These are phyloP conservation scores for Arthroderma sp. DNA, from an alignment of 2,329 filamentous ascomycete genomes.

Conservation along the genomic window DNA sequence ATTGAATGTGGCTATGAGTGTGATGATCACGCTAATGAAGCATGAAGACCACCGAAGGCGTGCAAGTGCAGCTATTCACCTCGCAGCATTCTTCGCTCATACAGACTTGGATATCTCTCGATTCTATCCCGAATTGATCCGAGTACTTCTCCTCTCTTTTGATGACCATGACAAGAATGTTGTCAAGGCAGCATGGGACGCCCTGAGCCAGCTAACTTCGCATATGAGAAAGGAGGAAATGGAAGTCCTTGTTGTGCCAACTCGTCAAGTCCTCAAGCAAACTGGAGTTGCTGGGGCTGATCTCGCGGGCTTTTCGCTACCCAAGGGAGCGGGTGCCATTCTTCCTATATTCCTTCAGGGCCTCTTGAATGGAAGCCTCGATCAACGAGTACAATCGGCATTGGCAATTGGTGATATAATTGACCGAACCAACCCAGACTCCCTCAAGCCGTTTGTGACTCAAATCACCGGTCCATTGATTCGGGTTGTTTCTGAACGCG, in stretches of 20 bases:
- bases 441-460: slow-evolving; percentile 87
- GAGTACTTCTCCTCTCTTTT: slow-evolving; percentile 79
- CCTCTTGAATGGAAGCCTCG: slow-evolving; percentile 86
- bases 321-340: slow-evolving; percentile 94
- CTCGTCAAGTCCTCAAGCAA: slow-evolving; percentile 70
- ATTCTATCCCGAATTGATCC: slow-evolving; percentile 91
- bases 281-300: slow-evolving; percentile 77
- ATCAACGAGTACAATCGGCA: slow-evolving; percentile 83
- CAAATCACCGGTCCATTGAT: slow-evolving; percentile 96
- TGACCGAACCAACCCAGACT: slow-evolving; percentile 75
- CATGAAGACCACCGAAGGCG: slow-evolving; percentile 83
- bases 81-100: slow-evolving; percentile 73
- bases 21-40: slow-evolving; percentile 75
- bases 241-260: slow-evolving; percentile 80
- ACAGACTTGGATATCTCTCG: slow-evolving; percentile 80
- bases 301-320: slow-evolving; percentile 74
- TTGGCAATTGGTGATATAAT: slow-evolving; percentile 92
- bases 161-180: slow-evolving; percentile 73
- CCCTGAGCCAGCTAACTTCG: slow-evolving; percentile 76
- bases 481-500: slow-evolving; percentile 91
- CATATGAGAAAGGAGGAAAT: slow-evolving; percentile 92
- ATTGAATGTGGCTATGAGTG: slow-evolving; percentile 88
- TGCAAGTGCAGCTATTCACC: slow-evolving; percentile 61
- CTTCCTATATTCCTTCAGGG: slow-evolving; percentile 95
- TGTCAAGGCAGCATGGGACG: slow-evolving; percentile 79